These are phyloP conservation scores for Phytomonas francai DNA, from an alignment of 208 protist genomes.

Conservation along the genomic window DNA sequence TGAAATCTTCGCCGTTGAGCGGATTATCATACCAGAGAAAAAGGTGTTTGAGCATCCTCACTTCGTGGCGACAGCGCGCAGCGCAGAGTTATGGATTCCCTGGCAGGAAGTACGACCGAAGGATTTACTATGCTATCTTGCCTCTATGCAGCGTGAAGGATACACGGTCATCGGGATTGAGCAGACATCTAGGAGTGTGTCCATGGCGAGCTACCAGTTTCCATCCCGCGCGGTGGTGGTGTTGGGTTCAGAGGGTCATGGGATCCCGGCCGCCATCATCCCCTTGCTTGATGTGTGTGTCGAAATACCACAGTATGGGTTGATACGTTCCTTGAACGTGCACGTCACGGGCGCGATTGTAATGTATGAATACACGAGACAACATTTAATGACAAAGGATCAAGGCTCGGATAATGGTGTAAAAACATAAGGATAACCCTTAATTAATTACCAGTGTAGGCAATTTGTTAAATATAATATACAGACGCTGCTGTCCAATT, in stretches of 20 bases:
- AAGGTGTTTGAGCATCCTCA: constrained; percentile 83
- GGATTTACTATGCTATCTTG: constrained; percentile 55
- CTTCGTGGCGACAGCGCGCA: constrained; percentile 82
- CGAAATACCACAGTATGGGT: constrained; percentile 89
- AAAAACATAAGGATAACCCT: not conserved
- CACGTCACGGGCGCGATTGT: constrained; percentile 86
- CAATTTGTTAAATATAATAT: not conserved
- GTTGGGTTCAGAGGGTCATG: constrained; percentile 84
- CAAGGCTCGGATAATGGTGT: not conserved
- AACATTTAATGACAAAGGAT: constrained; percentile 52
- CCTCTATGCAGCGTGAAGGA: constrained; percentile 45
- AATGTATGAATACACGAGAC: constrained; percentile 90
- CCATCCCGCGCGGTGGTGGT: constrained; percentile 61
- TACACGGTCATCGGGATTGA: constrained; percentile 88
- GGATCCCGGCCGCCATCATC: constrained; percentile 75
- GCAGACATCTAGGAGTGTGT: constrained; percentile 80
- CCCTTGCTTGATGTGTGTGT: constrained; percentile 82
- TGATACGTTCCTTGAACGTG: constrained; percentile 89
- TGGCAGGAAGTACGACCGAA: constrained; percentile 54
- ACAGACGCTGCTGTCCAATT: not conserved
- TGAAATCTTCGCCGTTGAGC: constrained; percentile 83
- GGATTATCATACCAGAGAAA: constrained; percentile 59
- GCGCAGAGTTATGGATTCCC: constrained; percentile 86
- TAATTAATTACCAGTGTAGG: not conserved
- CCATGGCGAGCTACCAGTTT: constrained; percentile 63